Base-by-base conservation (phyloP, 2,329 filamentous ascomycete species). In the Diaporthe sp. region DNA sequence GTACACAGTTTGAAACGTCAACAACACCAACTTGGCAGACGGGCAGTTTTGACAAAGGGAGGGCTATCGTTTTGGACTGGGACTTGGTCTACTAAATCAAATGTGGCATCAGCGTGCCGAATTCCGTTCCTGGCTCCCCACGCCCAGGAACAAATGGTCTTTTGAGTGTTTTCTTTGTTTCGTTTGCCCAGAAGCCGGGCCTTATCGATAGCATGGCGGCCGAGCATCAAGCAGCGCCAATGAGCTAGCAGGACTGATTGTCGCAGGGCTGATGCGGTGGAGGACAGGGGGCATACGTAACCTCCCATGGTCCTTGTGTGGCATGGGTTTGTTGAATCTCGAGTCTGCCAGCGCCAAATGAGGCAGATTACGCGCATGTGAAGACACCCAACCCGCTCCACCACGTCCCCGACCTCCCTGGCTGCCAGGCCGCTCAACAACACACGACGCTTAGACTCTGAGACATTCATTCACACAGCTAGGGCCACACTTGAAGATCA, bases 301-400 rank as follows among this genome's bases (percentile, higher is more conserved):
- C 30, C 63, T 66, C 32, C 32, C 61, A 37, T 51, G 30, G 27
- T 25, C 50, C 19, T 35, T 35, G 44, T 17, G 32, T 58, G 59
- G 59, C 39, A 47, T 68, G 63, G 63, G 47, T 39, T 68, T 68
- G 63, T 68, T 68, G 63, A 53, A 68, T 53, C 44, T 35, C 27
- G 61, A 35, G 30, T n/a, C 61, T 4, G 30, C 44, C 63, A 51
- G 44, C 42, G 59, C 59, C 58, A 63, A 63, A 42, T 9, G 32
- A 39, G 47, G 63, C 44, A 68, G 63, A 68, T 39, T 68, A 39
- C 63, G 32, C 47, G 58, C 74, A 75, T 75, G 74, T 75, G 74
- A 75, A 69, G 59, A 71, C 51, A 63, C 47, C 63, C 59, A 58
- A 71, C 71, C 63, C 30, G 44, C 51, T 50, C 39, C 39, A 37